Conservation (phyloP, 129 eudicot genomes). For the Escallonia herrerae region DNA sequence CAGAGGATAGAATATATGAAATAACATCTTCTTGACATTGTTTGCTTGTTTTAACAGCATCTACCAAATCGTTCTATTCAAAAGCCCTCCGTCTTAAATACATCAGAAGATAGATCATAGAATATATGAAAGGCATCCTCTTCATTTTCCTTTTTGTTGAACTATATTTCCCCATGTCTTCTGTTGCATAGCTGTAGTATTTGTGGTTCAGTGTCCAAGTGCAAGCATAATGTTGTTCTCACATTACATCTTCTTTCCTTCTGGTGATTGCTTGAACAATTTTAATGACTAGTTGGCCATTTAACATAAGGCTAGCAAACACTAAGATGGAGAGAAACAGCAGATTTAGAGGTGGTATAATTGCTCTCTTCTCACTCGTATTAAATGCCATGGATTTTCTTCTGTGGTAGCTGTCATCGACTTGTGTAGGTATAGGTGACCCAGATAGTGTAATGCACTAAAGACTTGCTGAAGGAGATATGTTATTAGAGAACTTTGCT, state of each 20-base stretch:
- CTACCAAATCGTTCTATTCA: no score
- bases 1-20: no score
- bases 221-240: neutral
- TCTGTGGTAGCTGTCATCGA: neutral
- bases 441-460: neutral
- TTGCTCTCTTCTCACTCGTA: neutral
- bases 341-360: neutral
- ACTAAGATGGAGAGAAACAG: neutral
- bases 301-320: neutral
- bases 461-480: neutral
- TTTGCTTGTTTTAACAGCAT: no score
- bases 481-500: conserved; percentile 13
- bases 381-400: neutral
- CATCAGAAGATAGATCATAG: no score
- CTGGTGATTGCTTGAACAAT: neutral
- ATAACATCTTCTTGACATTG: no score
- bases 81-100: no score
- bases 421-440: neutral
- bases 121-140: no score
- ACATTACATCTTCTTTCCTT: neutral
- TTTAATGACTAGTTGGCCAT: neutral
- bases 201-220: neutral
- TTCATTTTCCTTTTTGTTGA: no score
- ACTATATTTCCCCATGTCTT: neutral
- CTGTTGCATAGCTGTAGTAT: neutral